Base-by-base conservation (phyloP, 2,329 filamentous ascomycete genomes). In the Pseudocercospora fijiensis region DNA sequence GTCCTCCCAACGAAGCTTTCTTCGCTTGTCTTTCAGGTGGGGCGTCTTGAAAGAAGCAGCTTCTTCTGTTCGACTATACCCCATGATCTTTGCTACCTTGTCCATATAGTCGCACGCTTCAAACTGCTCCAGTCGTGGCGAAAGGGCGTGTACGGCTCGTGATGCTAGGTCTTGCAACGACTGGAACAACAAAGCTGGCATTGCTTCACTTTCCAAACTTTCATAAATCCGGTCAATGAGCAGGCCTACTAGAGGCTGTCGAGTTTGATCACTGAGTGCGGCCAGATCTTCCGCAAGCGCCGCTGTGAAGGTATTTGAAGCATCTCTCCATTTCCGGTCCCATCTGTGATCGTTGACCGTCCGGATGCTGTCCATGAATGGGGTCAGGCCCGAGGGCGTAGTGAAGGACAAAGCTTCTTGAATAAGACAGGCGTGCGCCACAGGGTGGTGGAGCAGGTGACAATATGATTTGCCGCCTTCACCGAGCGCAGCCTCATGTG, bases 1-100 rank as follows among this genome's bases (percentile, higher is more conserved):
- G 55, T 80, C 78, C 67, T 81, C 79, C 78, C 78, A 81, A 22
- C 75, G 71, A 59, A 78, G 78, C 3, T 75, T 76, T 13, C 47
- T 20, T 22, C 18, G 53, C 53, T 22, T 37, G 18, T 10, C 30
- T 41, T 37, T 33, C 53, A 13, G 53, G 13, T n/a, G 16, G 8
- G 53, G 53, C 53, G 53, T 56, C 30, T 41, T 56, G n/a, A 41
- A n/a, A 41, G 45, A 24, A 22, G 13, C 53, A 56, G 28, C 16
- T 41, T 4, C 53, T 18, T 56, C 53, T 16, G 11, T 7, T 10
- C 28, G 10, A 13, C 16, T 37, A 28, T 41, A 22, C 30, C 10
- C 28, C 53, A 56, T 56, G 18, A 56, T 37, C 16, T 18, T 13
- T 20, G 18, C 53, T 18, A 56, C 27, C 22, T 56, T 56, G 18